A percentile compares a stretch with the other conserved stretches of the same genome.
Conservation (phyloP, 2,329 filamentous ascomycete genomes). For the Scedosporium dehoogii region DNA sequence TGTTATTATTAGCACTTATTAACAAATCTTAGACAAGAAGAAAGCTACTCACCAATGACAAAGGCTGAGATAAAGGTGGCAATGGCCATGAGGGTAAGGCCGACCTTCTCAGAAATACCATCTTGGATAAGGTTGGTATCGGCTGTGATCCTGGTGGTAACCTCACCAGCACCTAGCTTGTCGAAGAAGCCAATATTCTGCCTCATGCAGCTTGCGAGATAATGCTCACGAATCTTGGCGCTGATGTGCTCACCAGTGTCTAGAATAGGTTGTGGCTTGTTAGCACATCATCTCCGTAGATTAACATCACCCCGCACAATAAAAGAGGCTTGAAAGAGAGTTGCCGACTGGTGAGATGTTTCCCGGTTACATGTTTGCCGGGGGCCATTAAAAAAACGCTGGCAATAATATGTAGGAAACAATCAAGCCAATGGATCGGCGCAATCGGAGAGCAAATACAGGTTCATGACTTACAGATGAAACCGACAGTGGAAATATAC, state of each 20-base stretch:
- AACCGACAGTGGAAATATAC: constrained; percentile 76
- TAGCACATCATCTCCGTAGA: not conserved
- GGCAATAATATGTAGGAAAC: not conserved
- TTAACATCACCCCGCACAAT: not conserved
- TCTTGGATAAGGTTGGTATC: constrained; percentile 92
- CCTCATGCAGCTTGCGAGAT: constrained; percentile 71
- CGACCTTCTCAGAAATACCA: constrained; percentile 84
- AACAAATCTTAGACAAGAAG: too few species aligned
- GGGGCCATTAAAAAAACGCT: not conserved
- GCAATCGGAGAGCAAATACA: not conserved
- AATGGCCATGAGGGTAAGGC: constrained; percentile 63
- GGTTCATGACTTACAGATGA: constrained; percentile 50
- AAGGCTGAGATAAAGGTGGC: constrained; percentile 84
- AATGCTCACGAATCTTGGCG: constrained; percentile 70
- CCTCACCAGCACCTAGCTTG: constrained; percentile 83
- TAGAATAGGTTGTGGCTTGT: not conserved
- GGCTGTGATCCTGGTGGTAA: constrained; percentile 87
- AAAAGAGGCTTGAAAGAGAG: not conserved
- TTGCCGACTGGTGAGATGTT: not conserved
- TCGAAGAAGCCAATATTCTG: constrained; percentile 94
- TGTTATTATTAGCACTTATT: not conserved
- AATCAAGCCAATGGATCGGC: not conserved
- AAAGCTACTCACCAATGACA: constrained; percentile 47
- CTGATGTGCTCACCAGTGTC: constrained; percentile 69
- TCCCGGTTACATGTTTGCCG: not conserved